Base-by-base conservation (phyloP, 2,329 filamentous ascomycete genomes). In the Cytospora mali region DNA sequence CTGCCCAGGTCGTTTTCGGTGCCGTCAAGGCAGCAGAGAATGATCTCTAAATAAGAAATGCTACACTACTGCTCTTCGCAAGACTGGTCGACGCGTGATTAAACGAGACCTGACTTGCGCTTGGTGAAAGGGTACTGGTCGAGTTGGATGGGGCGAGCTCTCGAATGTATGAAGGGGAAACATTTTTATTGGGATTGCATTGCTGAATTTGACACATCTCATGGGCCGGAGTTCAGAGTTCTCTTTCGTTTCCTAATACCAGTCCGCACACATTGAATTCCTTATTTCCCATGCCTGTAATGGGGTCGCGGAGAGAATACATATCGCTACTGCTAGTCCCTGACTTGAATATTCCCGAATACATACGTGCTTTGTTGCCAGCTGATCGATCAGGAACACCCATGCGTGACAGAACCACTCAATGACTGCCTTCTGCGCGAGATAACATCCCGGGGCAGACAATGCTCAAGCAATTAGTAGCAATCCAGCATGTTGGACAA, bases 1-100 rank as follows among this genome's bases (percentile, higher is more conserved):
- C 89, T 61, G 93, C 93, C 25, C 84, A 81, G 7, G 86, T 95
- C 63, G 73, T 77, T 51, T 94, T 95, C 73, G 78, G 76, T 61
- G 75, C 76, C 68, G 42, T 5, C 53, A 58, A 64, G 46, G 60
- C 28, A 48, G 60, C 23, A 52, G 64, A 64, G 61, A 46, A 59
- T 39, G 64, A 65, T 56, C 63, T 64, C 35, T 63, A 60, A 58
- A 14, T 4, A 5, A 46, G 16, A n/a, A 29, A 23, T 51, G 18
- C 29, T 51, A 48, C 29, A n/a, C 33, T 21, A 33, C 58, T 11
- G 29, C 23, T 29, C n/a, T 28, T 42, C 21, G 28, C 18, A 27
- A 16, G 31, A 42, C 6, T 10, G 29, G 52, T 54, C n/a, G 16
- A 35, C 11, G 27, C 23, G 27, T n/a, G 11, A 57, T 39, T 16